Conservation (phyloP, 208 protist species). For the Wallacemonas sp. region DNA sequence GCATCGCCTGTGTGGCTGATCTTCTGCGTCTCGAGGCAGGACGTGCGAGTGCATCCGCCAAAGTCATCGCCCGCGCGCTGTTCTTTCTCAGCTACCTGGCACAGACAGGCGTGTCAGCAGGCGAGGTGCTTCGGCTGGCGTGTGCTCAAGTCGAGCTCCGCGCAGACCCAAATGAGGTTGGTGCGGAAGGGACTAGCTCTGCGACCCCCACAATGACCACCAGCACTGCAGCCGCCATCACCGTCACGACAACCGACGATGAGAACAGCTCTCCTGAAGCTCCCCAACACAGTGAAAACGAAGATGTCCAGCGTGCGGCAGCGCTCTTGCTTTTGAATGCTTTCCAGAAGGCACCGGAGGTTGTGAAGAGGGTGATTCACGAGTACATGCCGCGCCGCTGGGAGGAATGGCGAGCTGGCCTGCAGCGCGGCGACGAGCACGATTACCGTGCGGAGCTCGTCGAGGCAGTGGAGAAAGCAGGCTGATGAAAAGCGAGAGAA, state of each 20-base stretch:
- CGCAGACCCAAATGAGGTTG: not conserved
- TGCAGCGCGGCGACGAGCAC: constrained; percentile 25
- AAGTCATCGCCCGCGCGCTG: constrained; percentile 39
- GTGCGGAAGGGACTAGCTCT: not conserved
- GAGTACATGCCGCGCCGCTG: constrained; percentile 32
- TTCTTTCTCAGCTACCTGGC: constrained; percentile 61
- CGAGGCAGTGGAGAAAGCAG: constrained; percentile 17
- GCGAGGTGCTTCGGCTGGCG: constrained; percentile 28
- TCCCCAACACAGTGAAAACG: constrained; percentile 12
- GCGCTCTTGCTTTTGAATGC: constrained; percentile 36
- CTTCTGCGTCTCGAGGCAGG: constrained; percentile 15
- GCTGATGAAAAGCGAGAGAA: constrained; percentile 12
- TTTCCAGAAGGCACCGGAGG: constrained; percentile 28
- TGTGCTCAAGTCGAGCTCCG: constrained; percentile 12
- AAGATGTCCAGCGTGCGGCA: constrained; percentile 38
- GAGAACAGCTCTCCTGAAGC: not conserved
- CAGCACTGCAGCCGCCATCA: not conserved
- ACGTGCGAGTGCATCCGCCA: constrained; percentile 14
- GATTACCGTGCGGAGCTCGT: constrained; percentile 26
- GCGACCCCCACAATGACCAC: not conserved
- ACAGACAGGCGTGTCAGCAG: constrained; percentile 34
- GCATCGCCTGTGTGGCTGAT: constrained; percentile 26
- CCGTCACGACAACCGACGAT: not conserved
- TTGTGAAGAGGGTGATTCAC: constrained; percentile 28
- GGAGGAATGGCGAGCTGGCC: constrained; percentile 29